A percentile compares a stretch with the other conserved stretches of the same genome.
Evolutionary conservation across 768 basidiomycete genomes (phyloP).

Genomic region (Leucocoprinus leucothites): DNA sequence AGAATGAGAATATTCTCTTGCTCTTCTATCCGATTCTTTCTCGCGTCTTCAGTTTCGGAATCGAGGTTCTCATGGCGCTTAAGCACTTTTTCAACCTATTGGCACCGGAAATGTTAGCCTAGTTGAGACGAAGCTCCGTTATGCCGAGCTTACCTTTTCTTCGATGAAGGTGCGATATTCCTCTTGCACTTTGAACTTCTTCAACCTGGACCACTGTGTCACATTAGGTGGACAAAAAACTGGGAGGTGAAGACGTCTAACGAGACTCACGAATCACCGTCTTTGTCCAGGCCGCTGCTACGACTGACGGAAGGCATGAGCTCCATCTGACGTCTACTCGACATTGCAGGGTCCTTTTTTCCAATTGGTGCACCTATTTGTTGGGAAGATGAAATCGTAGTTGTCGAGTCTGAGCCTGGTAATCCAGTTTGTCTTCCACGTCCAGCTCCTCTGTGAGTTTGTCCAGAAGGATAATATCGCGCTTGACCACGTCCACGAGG

Average conservation of each 20-base stretch:
- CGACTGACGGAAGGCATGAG: slow-evolving; percentile 71
- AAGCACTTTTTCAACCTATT: slow-evolving; percentile 50
- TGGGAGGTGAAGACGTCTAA: not conserved
- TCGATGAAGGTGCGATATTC: slow-evolving; percentile 65
- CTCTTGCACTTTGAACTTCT: slow-evolving; percentile 55
- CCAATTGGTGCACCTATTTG: not conserved
- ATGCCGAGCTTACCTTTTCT: slow-evolving; percentile 47
- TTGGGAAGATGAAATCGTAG: not conserved
- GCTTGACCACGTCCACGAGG: slow-evolving; percentile 1
- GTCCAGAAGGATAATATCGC: not conserved
- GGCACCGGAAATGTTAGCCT: not conserved
- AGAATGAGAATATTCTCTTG: slow-evolving; percentile 71
- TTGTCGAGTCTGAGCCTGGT: slow-evolving; percentile 6
- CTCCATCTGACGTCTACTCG: slow-evolving; percentile 46
- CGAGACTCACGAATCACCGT: slow-evolving; percentile 66
- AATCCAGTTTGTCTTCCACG: not conserved
- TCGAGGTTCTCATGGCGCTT: slow-evolving; percentile 27
- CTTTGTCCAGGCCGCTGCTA: slow-evolving; percentile 71
- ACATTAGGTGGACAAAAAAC: slow-evolving; percentile 22
- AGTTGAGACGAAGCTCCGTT: not conserved
- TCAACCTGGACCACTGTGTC: slow-evolving; percentile 48
- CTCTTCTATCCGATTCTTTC: slow-evolving; percentile 43
- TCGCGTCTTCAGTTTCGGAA: slow-evolving; percentile 29
- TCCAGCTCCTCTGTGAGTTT: not conserved
- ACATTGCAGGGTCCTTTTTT: slow-evolving; percentile 3